A percentile compares a stretch with the other conserved stretches of the same genome.
Conservation (phyloP, 2,329 filamentous ascomycete species). For the Bertia moriformis region DNA sequence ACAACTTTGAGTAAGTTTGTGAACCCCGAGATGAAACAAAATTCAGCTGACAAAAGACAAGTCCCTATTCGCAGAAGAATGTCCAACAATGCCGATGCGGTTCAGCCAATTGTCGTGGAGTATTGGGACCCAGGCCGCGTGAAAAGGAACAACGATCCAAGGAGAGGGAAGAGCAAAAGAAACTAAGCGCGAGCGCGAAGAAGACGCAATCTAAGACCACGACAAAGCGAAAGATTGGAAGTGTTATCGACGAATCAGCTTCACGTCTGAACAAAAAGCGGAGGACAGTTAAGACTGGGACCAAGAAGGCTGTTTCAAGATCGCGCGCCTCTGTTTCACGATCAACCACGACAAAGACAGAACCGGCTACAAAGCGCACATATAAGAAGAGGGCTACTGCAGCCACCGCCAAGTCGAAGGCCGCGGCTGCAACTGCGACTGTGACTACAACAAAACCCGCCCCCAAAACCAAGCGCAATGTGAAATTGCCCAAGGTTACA, state of each 20-base stretch:
- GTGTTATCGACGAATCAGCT: conserved; percentile 2
- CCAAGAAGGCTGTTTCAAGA: conserved; percentile 11
- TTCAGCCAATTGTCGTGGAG: conserved; percentile 41
- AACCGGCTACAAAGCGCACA: too few species aligned
- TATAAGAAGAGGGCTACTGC: too few species aligned
- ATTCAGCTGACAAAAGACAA: conserved; percentile 12
- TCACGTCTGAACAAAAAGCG: background rate
- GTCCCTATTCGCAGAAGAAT: conserved; percentile 43
- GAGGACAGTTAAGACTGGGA: conserved; percentile 7
- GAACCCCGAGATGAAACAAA: background rate
- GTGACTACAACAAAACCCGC: conserved; percentile 3
- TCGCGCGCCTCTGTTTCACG: background rate
- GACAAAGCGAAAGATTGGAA: conserved; percentile 17
- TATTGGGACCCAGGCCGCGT: conserved; percentile 39
- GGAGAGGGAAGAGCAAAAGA: too few species aligned
- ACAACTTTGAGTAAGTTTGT: conserved; percentile 45
- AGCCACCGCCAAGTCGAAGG: conserved; percentile 9
- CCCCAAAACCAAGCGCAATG: conserved; percentile 3
- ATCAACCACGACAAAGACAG: too few species aligned
- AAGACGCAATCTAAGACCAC: conserved; percentile 8
- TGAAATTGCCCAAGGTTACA: conserved; percentile 2
- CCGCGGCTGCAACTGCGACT: conserved; percentile 4
- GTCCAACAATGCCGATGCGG: conserved; percentile 51
- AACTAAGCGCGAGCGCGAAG: too few species aligned
- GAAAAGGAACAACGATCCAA: conserved; percentile 15